Base-by-base conservation (phyloP, 2,329 filamentous ascomycete species). In the Xylariales sp. region DNA sequence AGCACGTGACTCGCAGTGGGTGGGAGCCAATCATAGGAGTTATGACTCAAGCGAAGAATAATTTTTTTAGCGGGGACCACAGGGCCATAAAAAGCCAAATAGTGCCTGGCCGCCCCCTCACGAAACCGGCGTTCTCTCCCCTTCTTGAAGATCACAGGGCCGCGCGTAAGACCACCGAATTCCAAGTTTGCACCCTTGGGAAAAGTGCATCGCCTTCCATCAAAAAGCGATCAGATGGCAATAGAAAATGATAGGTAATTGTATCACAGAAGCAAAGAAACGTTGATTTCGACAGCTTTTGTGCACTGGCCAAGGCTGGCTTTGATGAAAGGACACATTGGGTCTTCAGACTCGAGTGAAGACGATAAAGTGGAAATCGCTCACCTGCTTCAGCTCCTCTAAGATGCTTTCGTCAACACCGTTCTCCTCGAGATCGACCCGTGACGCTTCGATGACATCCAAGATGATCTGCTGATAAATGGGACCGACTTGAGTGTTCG, bases 381-480 rank as follows among this genome's bases (percentile, higher is more conserved):
- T 76, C 72, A 97, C 91, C 80, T 83, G 76, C 65, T 83, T 83
- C 72, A 98, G 72, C 62, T 95, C 88, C 50, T 91, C 81, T 55
- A 98, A 70, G 36, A 91, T 91, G 52, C 78, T 72, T 61, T 91
- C 85, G 54, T 95, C 88, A 48, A 97, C 85, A 54, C 93, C 93
- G 52, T 85, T 88, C 67, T 98, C 93, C 63, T 98, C 93, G 61
- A 98, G 97, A 66, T 97, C 93, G 57, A 91, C 86, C 57, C 87
- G 79, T 56, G 91, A 96, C 50, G 86, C 85, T 53, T 91, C 84
- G 64, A 97, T 88, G 60, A 98, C 89, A 67, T 93, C 88, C 46
- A 83, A 73, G 58, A 86, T 86, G 62, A 86, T 82, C 55, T 74
- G 69, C 63, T 82, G 73, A 65, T 96, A 98, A 56, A 97, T 83